phyloP scores from a whole-genome alignment of 305 asterid genomes.

The Solanum hybrid region DNA sequence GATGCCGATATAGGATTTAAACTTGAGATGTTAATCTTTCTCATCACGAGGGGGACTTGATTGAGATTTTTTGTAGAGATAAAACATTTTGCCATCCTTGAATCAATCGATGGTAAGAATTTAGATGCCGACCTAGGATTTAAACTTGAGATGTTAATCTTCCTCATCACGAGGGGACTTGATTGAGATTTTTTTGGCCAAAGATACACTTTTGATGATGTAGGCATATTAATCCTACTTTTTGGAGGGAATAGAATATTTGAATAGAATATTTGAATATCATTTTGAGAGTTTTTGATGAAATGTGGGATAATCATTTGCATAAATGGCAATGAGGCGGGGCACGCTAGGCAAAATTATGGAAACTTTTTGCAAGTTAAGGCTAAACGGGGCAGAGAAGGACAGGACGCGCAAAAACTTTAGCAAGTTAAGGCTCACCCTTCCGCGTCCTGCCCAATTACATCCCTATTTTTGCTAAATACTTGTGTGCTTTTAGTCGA shows the following conservation, averaged over 20 bases:
- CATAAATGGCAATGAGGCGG: neutral
- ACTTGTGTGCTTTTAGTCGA: neutral
- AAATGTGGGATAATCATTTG: neutral
- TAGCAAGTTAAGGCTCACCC: neutral
- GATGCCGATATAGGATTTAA: too few species aligned
- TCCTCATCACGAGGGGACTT: neutral
- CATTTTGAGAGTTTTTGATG: neutral
- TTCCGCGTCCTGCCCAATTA: neutral
- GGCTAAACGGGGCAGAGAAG: neutral
- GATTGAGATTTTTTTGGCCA: neutral
- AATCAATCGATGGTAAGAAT: slow-evolving; percentile 39
- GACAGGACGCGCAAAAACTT: neutral
- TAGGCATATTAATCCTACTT: too few species aligned
- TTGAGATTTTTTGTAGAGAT: too few species aligned
- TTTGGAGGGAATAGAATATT: neutral
- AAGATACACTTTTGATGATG: neutral
- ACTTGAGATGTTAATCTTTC: too few species aligned
- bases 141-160: neutral
- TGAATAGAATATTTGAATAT: too few species aligned
- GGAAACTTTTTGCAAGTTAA: too few species aligned
- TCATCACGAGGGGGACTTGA: too few species aligned
- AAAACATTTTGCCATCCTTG: slow-evolving; percentile 37
- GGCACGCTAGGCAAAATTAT: neutral
- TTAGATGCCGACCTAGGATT: neutral
- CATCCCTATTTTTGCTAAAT: neutral